Conservation (phyloP, 164 flowering plant genomes). For the Aristolochia fimbriata region DNA sequence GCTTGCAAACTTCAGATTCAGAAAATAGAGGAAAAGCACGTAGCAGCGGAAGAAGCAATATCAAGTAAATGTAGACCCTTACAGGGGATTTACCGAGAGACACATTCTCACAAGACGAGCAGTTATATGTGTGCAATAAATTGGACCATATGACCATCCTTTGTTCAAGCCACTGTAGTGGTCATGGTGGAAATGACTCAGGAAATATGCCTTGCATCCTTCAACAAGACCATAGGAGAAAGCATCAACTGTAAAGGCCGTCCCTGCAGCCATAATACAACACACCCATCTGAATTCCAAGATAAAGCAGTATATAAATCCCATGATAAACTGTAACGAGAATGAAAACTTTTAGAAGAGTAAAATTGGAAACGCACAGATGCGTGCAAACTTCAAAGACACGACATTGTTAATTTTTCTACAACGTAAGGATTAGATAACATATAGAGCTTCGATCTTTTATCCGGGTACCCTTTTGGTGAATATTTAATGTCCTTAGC, state of each 20-base stretch:
- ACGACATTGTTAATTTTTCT: no score
- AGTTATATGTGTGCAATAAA: constrained; percentile 63
- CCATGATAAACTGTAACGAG: neutral
- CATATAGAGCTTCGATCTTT: no score
- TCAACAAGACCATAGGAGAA: constrained; percentile 55
- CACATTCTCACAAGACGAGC: constrained; percentile 46
- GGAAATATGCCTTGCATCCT: constrained; percentile 64
- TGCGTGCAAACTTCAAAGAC: no score
- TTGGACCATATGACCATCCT: constrained; percentile 67
- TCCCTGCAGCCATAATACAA: constrained; percentile 26
- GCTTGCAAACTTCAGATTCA: neutral
- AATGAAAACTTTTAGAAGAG: neutral
- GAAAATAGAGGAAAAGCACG: neutral
- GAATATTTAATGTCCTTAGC: no score
- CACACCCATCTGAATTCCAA: neutral
- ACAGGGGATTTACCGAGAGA: constrained; percentile 53
- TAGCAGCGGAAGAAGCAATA: neutral
- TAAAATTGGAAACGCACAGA: no score
- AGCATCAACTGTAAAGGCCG: constrained; percentile 72
- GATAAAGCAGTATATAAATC: neutral
- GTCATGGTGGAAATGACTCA: constrained; percentile 64
- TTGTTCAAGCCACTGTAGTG: constrained; percentile 70
- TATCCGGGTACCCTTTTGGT: no score
- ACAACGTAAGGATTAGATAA: no score
- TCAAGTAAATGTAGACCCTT: constrained; percentile 8